A percentile compares a stretch with the other conserved stretches of the same genome.
phyloP scores from a whole-genome alignment of 306 rosid genomes.

The Carpinus viminea region DNA sequence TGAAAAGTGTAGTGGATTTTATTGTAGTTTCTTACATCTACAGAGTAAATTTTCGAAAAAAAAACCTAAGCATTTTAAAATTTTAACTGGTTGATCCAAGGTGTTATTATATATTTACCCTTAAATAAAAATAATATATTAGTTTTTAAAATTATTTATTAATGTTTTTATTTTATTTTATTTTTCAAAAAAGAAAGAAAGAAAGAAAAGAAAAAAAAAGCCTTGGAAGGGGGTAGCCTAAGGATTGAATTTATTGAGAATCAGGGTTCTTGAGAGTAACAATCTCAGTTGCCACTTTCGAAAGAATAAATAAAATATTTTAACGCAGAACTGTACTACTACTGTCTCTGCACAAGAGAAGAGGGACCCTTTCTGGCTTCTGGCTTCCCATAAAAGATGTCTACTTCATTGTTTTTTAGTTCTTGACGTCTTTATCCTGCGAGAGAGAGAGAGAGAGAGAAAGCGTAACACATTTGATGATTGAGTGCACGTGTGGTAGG shows the following conservation, averaged over 20 bases:
- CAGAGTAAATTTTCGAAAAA: too few species aligned
- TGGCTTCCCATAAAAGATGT: constrained; percentile 14
- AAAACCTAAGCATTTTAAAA: too few species aligned
- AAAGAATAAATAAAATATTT: constrained; percentile 17
- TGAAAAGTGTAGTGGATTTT: too few species aligned
- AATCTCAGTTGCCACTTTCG: constrained; percentile 41
- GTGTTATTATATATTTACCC: too few species aligned
- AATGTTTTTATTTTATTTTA: too few species aligned
- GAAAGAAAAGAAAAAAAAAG: too few species aligned
- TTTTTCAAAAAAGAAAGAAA: too few species aligned
- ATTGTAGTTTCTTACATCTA: too few species aligned
- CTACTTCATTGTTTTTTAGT: constrained; percentile 32
- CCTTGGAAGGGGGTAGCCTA: too few species aligned
- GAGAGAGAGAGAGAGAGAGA: background rate
- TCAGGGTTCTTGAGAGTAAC: constrained; percentile 38
- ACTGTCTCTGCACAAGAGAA: background rate
- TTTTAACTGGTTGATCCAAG: too few species aligned
- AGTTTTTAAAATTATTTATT: too few species aligned
- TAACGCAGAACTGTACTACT: constrained; percentile 18
- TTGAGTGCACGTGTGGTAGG: constrained; percentile 96
- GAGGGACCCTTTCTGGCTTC: background rate
- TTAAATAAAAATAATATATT: too few species aligned
- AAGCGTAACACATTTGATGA: constrained; percentile 39
- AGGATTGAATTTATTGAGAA: background rate
- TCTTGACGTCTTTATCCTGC: constrained; percentile 43